phyloP scores from a whole-genome alignment of 352 stramenopile genomes.

The Globisporangium middletonii region DNA sequence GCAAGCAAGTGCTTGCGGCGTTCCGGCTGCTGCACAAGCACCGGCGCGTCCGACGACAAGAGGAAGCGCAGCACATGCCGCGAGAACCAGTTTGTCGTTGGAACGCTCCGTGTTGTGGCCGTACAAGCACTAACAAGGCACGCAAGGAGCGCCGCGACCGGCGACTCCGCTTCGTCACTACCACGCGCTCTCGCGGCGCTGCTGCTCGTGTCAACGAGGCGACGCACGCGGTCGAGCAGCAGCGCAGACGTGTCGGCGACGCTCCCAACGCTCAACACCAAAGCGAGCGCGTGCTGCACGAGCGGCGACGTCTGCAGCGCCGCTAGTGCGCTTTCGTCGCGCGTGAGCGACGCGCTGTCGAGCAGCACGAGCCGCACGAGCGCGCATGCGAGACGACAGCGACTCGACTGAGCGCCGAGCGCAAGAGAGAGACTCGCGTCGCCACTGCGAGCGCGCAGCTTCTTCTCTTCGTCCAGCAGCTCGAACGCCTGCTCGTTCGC shows the following conservation, averaged over 20 bases:
- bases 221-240: conserved; percentile 25
- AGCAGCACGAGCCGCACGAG: conserved; percentile 37
- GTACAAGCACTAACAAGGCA: neutral
- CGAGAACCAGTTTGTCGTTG: conserved; percentile 73
- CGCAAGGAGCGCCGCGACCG: neutral
- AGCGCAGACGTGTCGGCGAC: conserved; percentile 33
- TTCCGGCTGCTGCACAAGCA: conserved; percentile 6
- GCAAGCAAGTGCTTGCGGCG: conserved; percentile 21
- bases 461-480: conserved; percentile 41
- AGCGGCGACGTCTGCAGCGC: conserved; percentile 24
- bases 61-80: conserved; percentile 56
- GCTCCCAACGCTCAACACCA: conserved; percentile 38
- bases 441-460: conserved; percentile 16
- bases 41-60: conserved; percentile 24
- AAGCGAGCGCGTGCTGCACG: conserved; percentile 41
- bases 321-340: conserved; percentile 9
- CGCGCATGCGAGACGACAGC: conserved; percentile 30
- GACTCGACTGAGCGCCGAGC: neutral
- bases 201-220: conserved; percentile 4
- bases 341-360: conserved; percentile 20
- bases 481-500: conserved; percentile 45
- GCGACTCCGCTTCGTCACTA: conserved; percentile 13
- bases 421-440: neutral
- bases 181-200: neutral
- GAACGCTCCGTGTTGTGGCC: conserved; percentile 22